These are phyloP conservation scores for Neodidymelliopsis sp. DNA, from an alignment of 2,329 filamentous ascomycete species.

Conservation along the genomic window DNA sequence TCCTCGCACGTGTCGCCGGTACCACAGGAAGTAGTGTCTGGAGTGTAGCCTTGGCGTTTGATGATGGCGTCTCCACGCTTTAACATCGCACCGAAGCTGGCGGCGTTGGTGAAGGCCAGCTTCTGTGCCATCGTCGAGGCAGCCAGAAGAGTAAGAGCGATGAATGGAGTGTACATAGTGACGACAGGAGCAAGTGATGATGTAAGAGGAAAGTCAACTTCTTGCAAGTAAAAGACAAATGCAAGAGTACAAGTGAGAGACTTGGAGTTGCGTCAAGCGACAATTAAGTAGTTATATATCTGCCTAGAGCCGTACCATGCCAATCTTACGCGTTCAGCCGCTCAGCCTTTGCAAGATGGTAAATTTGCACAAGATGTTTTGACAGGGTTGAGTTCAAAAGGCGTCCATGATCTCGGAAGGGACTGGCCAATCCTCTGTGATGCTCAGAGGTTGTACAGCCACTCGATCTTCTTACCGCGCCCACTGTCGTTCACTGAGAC, in stretches of 20 bases:
- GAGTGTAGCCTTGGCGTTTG: conserved; percentile 50
- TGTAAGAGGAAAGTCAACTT: background rate
- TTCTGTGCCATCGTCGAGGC: conserved; percentile 27
- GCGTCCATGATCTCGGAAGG: background rate
- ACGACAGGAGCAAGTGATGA: conserved; percentile 3
- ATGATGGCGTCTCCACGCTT: conserved; percentile 44
- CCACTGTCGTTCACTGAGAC: background rate
- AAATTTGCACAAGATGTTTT: background rate
- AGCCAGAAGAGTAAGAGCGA: conserved; percentile 33
- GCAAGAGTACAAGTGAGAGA: background rate
- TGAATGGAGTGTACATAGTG: conserved; percentile 41
- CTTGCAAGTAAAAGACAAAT: background rate
- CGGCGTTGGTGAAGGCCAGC: conserved; percentile 42
- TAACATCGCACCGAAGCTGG: conserved; percentile 51
- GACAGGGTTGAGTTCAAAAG: background rate
- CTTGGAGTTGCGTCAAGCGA: background rate
- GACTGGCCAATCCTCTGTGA: background rate
- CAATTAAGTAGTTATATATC: background rate
- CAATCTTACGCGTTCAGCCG: background rate
- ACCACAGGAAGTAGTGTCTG: conserved; percentile 61
- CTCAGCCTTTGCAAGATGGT: conserved; percentile 1
- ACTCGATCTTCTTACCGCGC: background rate
- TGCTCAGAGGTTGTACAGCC: background rate
- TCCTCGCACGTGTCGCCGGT: conserved; percentile 62
- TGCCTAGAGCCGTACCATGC: background rate